Evolutionary conservation across 2,329 filamentous ascomycete species (phyloP), one percentile per base, ranked within the genome.

Genomic region (Calonectria fujianensis): DNA sequence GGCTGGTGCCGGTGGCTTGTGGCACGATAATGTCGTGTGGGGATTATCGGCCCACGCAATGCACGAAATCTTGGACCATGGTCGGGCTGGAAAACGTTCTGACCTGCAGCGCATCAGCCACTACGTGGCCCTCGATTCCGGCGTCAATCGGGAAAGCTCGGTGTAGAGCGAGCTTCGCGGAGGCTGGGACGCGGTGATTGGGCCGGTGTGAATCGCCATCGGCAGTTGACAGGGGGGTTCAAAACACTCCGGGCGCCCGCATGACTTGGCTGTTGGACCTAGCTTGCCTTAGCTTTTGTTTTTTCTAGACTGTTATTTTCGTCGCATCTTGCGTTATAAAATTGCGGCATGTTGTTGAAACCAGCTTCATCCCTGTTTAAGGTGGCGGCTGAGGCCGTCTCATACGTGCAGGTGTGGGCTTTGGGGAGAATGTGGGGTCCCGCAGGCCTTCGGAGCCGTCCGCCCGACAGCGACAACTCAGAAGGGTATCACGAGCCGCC

Each of bases 331-430:
- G 57, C 57, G 57, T 41, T 63, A 63, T 63, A 63, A 63, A 63
- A 63, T 63, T 63, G 57, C 35, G 37, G 31, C 57, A 18, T 63
- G 24, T 63, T 27, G 57, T 29, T 39, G 14, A 37, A 18, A 39
- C 57, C 39, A 63, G 57, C 57, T 63, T 63, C 57, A 63, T 63
- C 57, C 57, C 37, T 63, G 57, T 63, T 27, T 27, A 37, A 11
- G 35, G 57, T 63, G 57, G 57, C 57, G 57, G 57, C 57, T 63
- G 57, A 63, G 57, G 57, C 57, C 57, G 57, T 63, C 57, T 63
- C 57, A 63, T 27, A 63, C 35, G 57, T 35, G 16, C 57, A 41
- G 37, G 1, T 41, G 57, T 63, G 57, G 57, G 27, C 57, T 63
- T 29, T 29, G 57, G 57, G 57, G 57, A 29, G 37, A 63, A 63